Evolutionary conservation across 768 basidiomycete species (phyloP), one percentile per base, ranked within the genome.

Genomic region (Suillus brevipes): DNA sequence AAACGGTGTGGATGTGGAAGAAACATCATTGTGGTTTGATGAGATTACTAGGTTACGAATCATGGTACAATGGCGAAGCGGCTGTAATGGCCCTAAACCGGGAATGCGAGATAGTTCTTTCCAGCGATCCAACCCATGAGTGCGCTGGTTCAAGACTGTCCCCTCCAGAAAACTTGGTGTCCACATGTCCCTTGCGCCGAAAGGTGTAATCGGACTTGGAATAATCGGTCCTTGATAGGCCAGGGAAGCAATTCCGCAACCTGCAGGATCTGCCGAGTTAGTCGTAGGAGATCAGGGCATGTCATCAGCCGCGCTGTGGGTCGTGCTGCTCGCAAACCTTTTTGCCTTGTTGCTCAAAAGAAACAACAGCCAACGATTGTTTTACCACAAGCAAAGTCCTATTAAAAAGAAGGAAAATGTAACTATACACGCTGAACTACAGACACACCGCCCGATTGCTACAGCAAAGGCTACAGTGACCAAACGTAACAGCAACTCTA

Each of bases 221-320:
- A 89, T 92, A 92, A 92, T 89, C 72, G 78, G 88, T 79, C 85
- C 89, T 85, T 87, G 88, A 86, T 85, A 81, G 88, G 85, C 88
- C 88, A 92, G 91, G 90, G 88, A 92, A 93, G 91, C 82, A 89
- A 93, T 93, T 92, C 88, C 86, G 91, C 91, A 93, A 87, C 85
- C 87, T 84, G 85, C 89, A 84, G 90, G 86, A 81, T 84, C 84
- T 76, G 86, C 91, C 91, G 87, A 92, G 89, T 92, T 92, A 90
- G 90, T 93, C 91, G 87, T 89, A 82, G 89, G 90, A 92, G 90
- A 91, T 77, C 85, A 90, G 90, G 89, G 79, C 87, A 84, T 73
- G 87, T 87, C 88, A 84, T 89, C 91, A 89, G 91, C 78, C 91
- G 91, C 87, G 90, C 87, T 80, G 82, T 85, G 85, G 84, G 79